These are phyloP conservation scores for Fusarium sp. DNA, from an alignment of 2,329 filamentous ascomycete genomes.

Conservation along the genomic window DNA sequence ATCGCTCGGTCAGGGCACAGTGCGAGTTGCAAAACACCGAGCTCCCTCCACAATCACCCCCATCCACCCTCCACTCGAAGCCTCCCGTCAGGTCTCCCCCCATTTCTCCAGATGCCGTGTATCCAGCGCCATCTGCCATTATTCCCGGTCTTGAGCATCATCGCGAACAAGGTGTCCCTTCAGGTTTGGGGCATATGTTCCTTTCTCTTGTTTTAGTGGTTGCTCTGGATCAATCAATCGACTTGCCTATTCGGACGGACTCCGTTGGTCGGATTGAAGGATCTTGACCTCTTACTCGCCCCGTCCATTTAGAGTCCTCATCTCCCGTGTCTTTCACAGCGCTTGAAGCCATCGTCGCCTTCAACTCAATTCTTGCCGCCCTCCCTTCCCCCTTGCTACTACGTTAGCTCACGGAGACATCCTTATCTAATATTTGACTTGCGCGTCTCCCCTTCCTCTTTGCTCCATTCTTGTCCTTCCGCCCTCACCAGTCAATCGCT, in stretches of 20 bases:
- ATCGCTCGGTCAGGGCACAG: constrained; percentile 18
- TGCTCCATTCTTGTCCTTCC: constrained; percentile 4
- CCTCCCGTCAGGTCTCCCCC: neutral
- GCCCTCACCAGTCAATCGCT: constrained; percentile 10
- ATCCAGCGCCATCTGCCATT: constrained; percentile 7
- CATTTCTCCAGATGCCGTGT: constrained; percentile 5
- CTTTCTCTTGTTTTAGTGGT: neutral
- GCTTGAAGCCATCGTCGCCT: constrained; percentile 1
- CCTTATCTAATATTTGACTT: constrained; percentile 6
- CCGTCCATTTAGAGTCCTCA: constrained; percentile 5
- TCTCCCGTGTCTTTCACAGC: neutral
- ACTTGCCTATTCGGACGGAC: neutral
- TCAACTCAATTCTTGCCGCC: constrained; percentile 14
- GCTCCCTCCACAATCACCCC: neutral
- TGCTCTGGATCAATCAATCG: neutral
- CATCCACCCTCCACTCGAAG: constrained; percentile 2
- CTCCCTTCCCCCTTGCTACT: neutral
- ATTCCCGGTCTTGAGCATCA: constrained; percentile 7
- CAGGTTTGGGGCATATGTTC: neutral
- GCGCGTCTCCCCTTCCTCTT: constrained; percentile 1
- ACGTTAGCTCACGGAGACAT: neutral
- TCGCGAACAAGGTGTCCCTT: neutral
- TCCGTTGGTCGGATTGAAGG: neutral
- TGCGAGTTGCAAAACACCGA: constrained; percentile 13
- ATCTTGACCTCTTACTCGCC: neutral